Evolutionary conservation across 225 moss, liverwort and hornwort genomes (phyloP).

Genomic region (Pseudoscleropodium purum): DNA sequence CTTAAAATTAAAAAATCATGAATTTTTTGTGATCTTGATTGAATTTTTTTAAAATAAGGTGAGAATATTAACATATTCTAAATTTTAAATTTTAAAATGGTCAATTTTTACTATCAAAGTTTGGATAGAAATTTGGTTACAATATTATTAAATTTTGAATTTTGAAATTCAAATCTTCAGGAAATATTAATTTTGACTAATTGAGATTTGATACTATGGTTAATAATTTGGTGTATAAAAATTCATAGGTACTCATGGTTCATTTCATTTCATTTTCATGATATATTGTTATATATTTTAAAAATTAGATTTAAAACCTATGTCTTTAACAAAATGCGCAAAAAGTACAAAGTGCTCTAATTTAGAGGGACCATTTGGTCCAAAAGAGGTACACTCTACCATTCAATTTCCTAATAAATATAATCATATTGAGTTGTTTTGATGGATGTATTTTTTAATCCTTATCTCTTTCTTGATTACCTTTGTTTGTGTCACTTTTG

Average conservation of each 20-base stretch:
- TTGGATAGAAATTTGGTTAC: not conserved
- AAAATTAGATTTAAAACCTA: not conserved
- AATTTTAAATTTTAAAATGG: no score
- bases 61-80: no score
- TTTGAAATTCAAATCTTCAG: not conserved
- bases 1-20: no score
- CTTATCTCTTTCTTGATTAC: not conserved
- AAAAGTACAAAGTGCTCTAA: not conserved
- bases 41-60: no score
- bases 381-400: not conserved
- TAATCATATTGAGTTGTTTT: not conserved
- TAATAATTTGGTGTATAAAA: not conserved
- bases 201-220: rapidly evolving
- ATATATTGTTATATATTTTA: not conserved
- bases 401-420: not conserved
- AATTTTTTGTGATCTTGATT: no score
- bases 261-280: not conserved
- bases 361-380: not conserved
- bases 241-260: not conserved
- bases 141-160: not conserved
- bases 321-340: not conserved
- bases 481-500: not conserved
- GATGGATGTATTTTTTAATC: not conserved
- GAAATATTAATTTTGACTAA: not conserved
- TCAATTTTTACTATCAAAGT: not conserved